phyloP scores from a whole-genome alignment of 371 early-diverging fungal genomes.

The Mucor saturninus region DNA sequence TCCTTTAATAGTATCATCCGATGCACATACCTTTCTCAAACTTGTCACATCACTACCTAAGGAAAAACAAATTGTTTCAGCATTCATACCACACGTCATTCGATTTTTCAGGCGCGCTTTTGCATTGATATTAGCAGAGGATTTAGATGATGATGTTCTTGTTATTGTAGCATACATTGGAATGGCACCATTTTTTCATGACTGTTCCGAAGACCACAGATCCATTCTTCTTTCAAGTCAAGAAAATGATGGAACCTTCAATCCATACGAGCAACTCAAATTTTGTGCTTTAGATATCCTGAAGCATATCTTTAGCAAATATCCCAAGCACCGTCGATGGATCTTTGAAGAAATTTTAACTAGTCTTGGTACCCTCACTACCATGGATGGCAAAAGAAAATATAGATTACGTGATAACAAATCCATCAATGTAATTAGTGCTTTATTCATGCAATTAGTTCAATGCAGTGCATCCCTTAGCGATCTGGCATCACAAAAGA shows the following conservation, averaged over 20 bases:
- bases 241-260: conserved; percentile 29
- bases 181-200: conserved; percentile 49
- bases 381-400: conserved; percentile 55
- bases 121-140: conserved; percentile 31
- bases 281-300: conserved; percentile 52
- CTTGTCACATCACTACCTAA: conserved; percentile 23
- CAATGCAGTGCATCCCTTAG: conserved; percentile 66
- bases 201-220: conserved; percentile 26
- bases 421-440: conserved; percentile 76
- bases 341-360: conserved; percentile 86
- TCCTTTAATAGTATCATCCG: conserved; percentile 25
- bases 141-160: conserved; percentile 41
- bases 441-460: conserved; percentile 81
- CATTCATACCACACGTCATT: conserved; percentile 30
- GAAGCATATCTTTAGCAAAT: conserved; percentile 63
- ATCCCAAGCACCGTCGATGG: conserved; percentile 72
- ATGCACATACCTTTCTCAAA: conserved; percentile 23
- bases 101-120: conserved; percentile 34
- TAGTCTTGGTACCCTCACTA: conserved; percentile 66
- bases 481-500: conserved; percentile 26
- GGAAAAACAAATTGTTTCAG: conserved; percentile 22
- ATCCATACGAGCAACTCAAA: conserved; percentile 54
- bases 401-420: conserved; percentile 69
- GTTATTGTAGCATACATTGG: conserved; percentile 44
- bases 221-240: conserved; percentile 17